Evolutionary conservation across 257 asterid genomes (phyloP).

Genomic region (Leptodermis oblonga): DNA sequence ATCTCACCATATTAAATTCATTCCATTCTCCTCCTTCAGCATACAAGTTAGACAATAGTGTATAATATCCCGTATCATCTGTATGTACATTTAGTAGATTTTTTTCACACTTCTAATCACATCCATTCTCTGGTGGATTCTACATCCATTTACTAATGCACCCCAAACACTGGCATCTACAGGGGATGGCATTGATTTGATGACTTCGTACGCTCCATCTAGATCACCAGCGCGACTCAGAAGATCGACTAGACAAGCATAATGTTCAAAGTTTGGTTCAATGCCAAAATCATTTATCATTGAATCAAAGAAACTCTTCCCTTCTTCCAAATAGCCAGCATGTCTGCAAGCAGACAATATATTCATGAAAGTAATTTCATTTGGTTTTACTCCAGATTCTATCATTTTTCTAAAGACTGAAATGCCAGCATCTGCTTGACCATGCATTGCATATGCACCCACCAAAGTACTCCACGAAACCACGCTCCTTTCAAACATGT

Average conservation of each 20-base stretch:
- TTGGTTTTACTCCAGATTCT: slow-evolving; percentile 58
- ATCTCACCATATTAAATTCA: slow-evolving; percentile 42
- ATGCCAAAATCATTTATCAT: slow-evolving; percentile 51
- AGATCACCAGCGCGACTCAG: slow-evolving; percentile 83
- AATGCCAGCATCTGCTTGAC: slow-evolving; percentile 50
- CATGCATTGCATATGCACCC: slow-evolving; percentile 80
- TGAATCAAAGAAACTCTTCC: slow-evolving; percentile 56
- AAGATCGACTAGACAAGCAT: slow-evolving; percentile 81
- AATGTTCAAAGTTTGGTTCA: slow-evolving; percentile 63
- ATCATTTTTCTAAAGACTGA: slow-evolving; percentile 55
- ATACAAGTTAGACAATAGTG: slow-evolving; percentile 59
- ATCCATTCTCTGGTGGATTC: slow-evolving; percentile 77
- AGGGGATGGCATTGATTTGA: slow-evolving; percentile 52
- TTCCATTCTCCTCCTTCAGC: slow-evolving; percentile 81
- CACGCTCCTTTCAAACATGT: slow-evolving; percentile 42
- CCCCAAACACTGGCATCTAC: slow-evolving; percentile 73
- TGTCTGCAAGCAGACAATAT: slow-evolving; percentile 83
- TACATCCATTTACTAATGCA: slow-evolving; percentile 76
- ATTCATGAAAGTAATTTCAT: slow-evolving; percentile 64
- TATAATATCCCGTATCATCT: slow-evolving; percentile 72
- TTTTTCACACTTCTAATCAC: slow-evolving; percentile 41
- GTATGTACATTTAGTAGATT: slow-evolving; percentile 41
- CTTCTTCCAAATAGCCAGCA: slow-evolving; percentile 66
- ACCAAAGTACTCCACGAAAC: slow-evolving; percentile 89
- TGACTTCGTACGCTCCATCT: slow-evolving; percentile 55